Percentiles rank a stretch among this genome's conserved stretches.
These are phyloP conservation scores for Yarrowia divulgata DNA, from an alignment of 805 yeast species.

Conservation along the genomic window DNA sequence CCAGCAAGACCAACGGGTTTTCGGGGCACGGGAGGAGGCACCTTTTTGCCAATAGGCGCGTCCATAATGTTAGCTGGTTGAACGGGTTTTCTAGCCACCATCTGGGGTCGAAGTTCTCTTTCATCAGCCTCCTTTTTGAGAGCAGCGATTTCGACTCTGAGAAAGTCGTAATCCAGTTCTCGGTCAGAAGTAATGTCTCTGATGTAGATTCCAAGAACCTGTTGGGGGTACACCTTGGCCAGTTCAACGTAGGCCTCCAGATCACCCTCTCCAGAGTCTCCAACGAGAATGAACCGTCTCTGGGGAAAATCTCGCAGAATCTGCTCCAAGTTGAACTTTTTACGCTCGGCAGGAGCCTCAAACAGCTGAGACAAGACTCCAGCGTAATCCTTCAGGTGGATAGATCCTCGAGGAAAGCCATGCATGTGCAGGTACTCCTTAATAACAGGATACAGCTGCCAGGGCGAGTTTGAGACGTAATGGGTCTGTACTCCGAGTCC, in stretches of 20 bases:
- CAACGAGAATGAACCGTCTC: slow-evolving; percentile 81
- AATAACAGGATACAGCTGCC: slow-evolving; percentile 77
- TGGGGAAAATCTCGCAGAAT: slow-evolving; percentile 76
- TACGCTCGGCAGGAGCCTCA: slow-evolving; percentile 87
- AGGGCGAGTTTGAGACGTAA: slow-evolving; percentile 95
- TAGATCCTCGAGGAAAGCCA: slow-evolving; percentile 77
- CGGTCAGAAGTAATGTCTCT: slow-evolving; percentile 64
- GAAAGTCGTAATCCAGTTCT: slow-evolving; percentile 46
- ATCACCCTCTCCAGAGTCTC: slow-evolving; percentile 97
- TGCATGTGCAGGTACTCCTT: slow-evolving; percentile 61
- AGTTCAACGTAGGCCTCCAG: slow-evolving; percentile 85
- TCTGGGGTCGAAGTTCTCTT: background rate
- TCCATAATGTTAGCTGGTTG: slow-evolving; percentile 26
- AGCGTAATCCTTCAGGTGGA: slow-evolving; percentile 84
- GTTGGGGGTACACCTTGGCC: slow-evolving; percentile 66
- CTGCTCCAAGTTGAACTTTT: slow-evolving; percentile 67
- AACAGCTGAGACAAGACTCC: slow-evolving; percentile 83
- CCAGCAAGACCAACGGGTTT: slow-evolving; percentile 46
- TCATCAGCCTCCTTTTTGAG: slow-evolving; percentile 9
- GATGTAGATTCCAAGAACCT: slow-evolving; percentile 76
- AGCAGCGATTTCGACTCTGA: slow-evolving; percentile 41
- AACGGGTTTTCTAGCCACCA: slow-evolving; percentile 30
- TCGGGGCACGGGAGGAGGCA: slow-evolving; percentile 47
- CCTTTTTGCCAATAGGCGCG: slow-evolving; percentile 23
- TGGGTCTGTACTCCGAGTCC: slow-evolving; percentile 52